Conservation (phyloP, 1,139 yeast genomes). For the Diutina pseudorugosa region DNA sequence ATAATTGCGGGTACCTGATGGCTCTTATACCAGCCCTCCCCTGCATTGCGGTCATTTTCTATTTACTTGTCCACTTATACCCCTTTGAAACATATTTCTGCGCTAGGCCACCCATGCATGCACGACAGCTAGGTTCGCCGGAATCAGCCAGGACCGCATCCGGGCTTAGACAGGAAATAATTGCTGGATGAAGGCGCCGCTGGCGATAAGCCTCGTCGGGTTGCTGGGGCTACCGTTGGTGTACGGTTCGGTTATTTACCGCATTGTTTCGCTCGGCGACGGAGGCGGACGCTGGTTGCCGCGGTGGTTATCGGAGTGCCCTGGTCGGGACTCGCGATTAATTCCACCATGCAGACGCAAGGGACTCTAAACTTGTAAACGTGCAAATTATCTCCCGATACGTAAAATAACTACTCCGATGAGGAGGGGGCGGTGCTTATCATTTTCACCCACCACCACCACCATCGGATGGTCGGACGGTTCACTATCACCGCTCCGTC, state of each 20-base stretch:
- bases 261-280: background rate
- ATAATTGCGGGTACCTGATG: background rate
- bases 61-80: background rate
- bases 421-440: background rate
- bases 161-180: background rate
- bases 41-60: background rate
- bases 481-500: too few species aligned
- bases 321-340: background rate
- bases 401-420: background rate
- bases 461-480: too few species aligned
- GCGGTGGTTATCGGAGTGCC: background rate
- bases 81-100: background rate
- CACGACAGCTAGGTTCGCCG: background rate
- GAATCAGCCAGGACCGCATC: background rate
- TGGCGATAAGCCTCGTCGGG: background rate
- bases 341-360: background rate
- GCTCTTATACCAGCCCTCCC: background rate
- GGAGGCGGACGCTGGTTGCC: background rate
- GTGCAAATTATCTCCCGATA: background rate
- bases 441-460: too few species aligned
- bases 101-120: background rate
- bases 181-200: too few species aligned
- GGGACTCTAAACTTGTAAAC: background rate
- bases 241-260: background rate
- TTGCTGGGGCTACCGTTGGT: background rate